phyloP scores from a whole-genome alignment of 1,284 basidiomycete species.

The Cerrena zonata region DNA sequence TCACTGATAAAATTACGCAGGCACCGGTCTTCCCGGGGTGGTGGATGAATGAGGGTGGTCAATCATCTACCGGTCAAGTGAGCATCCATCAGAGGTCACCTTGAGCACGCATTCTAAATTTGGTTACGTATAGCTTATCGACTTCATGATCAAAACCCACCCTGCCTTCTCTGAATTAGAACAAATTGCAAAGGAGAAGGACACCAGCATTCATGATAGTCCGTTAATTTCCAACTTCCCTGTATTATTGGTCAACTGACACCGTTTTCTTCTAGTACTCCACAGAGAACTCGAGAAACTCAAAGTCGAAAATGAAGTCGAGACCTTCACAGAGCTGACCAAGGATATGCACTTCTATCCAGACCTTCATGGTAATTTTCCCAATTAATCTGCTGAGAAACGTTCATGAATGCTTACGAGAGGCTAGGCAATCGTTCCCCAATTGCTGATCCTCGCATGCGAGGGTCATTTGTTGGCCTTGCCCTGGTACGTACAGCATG shows the following conservation, averaged over 20 bases:
- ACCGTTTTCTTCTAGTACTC: conserved; percentile 51
- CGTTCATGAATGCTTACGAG: conserved; percentile 5
- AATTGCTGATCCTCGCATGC: conserved; percentile 89
- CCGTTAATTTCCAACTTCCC: conserved; percentile 12
- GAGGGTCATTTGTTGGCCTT: conserved; percentile 85
- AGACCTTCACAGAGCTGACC: conserved; percentile 76
- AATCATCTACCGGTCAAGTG: conserved; percentile 95
- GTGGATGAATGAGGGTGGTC: conserved; percentile 99
- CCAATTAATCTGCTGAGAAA: background rate
- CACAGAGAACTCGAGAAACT: conserved; percentile 72
- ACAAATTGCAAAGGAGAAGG: conserved; percentile 47
- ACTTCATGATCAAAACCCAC: conserved; percentile 92
- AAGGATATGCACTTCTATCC: conserved; percentile 92
- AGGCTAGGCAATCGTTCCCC: conserved; percentile 93
- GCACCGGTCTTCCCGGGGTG: conserved; percentile 85
- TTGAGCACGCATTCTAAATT: conserved; percentile 50
- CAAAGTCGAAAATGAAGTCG: conserved; percentile 47
- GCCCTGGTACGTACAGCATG: conserved; percentile 51
- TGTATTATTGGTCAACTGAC: background rate
- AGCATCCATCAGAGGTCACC: conserved; percentile 12
- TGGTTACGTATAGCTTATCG: conserved; percentile 79
- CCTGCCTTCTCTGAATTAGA: conserved; percentile 73
- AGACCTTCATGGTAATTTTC: conserved; percentile 76
- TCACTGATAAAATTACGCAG: too few species aligned
- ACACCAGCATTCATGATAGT: conserved; percentile 58